Evolutionary conservation across 805 yeast genomes (phyloP), one percentile per base, ranked within the genome.

Genomic region (Kazachstania martiniae): DNA sequence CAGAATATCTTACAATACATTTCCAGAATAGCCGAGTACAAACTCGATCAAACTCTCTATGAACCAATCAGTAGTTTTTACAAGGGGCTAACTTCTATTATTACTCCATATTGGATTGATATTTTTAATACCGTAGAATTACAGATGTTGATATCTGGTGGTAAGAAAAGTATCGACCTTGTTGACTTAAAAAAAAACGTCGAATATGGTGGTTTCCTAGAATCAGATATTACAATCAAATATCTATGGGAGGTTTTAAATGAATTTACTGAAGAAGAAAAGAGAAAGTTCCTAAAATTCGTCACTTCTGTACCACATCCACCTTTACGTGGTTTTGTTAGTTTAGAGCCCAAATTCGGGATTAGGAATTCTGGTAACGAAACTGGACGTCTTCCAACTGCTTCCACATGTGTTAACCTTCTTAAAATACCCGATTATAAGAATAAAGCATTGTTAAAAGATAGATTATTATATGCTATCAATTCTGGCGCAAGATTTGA

Each of bases 231-330:
- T n/a, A 84, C 94, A 0, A 62, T 89, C 2, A 37, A 37, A 12
- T 60, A 71, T 37, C 72, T 91, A 42, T 86, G 95, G 87, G 74
- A 76, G 37, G 74, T 85, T 5, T 63, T 91, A 5, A 62, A 62
- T 4, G 94, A 83, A 38, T 70, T 85, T 66, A 51, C 65, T 2
- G 61, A 69, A 3, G 68, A 66, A n/a, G 83, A 85, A 35, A 65
- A 74, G 39, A 64, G 73, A 14, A 69, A 71, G 31, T 68, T 91
- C 35, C 58, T 91, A 18, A 83, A 83, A 51, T 91, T 89, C 61
- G 95, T 84, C 18, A 91, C 97, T 0, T 81, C 95, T 0, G 94
- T 85, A 1, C 78, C 95, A 1, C 69, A 87, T 38, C 95, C 94
- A 0, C 98, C 98, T 1, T 62, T 91, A 25, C 65, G 84, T 17